Evolutionary conservation across 2,329 filamentous ascomycete genomes (phyloP).

Genomic region (Monilinia polystroma): DNA sequence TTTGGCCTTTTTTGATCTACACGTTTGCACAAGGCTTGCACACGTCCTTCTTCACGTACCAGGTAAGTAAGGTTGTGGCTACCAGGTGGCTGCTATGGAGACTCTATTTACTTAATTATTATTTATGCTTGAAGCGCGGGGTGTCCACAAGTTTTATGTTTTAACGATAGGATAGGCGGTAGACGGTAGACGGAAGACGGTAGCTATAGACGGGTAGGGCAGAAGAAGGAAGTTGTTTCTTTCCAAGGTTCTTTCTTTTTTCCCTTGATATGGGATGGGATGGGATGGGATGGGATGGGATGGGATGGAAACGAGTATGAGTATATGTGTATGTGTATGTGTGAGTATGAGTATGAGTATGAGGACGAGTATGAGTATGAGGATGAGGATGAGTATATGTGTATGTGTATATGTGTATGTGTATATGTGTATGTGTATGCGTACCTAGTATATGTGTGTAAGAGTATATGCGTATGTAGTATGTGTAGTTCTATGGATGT

Average conservation of each 20-base stretch:
- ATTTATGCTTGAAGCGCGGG: slow-evolving; percentile 22
- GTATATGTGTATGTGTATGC: no score
- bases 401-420: no score
- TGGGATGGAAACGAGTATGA: no score
- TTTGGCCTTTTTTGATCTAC: slow-evolving; percentile 12
- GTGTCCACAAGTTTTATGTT: slow-evolving; percentile 16
- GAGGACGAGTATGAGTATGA: no score
- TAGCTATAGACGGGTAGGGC: not conserved
- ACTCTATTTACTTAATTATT: not conserved
- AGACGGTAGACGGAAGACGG: not conserved
- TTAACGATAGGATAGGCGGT: not conserved
- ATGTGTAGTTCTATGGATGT: no score
- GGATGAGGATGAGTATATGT: not conserved
- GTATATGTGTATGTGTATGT: no score
- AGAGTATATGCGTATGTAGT: no score
- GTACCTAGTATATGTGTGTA: no score
- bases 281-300: no score
- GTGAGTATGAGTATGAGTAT: not conserved
- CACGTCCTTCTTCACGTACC: slow-evolving; percentile 8
- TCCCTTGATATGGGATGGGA: no score
- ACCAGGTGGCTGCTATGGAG: not conserved
- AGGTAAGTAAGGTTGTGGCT: slow-evolving; percentile 1
- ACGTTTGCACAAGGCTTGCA: slow-evolving; percentile 22
- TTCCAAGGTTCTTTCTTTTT: not conserved
- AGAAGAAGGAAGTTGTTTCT: slow-evolving; percentile 4